These are phyloP conservation scores for Populus pruinosa DNA, from an alignment of 345 rosid genomes.

Conservation along the genomic window DNA sequence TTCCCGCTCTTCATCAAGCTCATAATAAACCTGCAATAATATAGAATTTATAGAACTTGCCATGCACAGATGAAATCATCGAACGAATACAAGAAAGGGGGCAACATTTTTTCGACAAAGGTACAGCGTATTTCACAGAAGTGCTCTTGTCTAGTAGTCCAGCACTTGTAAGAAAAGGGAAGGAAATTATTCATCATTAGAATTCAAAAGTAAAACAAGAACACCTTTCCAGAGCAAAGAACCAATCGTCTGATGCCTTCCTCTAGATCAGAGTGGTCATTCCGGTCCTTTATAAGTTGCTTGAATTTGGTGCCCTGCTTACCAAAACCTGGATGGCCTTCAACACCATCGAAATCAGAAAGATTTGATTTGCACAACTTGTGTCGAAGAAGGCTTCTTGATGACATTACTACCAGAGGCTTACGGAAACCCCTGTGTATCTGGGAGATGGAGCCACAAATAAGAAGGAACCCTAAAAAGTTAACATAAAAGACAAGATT, in stretches of 20 bases:
- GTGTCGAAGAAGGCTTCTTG: conserved; percentile 86
- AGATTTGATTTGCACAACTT: conserved; percentile 88
- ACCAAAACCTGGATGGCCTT: conserved; percentile 80
- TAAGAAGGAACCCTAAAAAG: background rate
- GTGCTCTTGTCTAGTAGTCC: background rate
- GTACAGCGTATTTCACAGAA: background rate
- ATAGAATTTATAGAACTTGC: too few species aligned
- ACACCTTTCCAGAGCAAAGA: conserved; percentile 92
- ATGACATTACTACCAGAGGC: conserved; percentile 81
- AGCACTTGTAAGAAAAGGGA: too few species aligned
- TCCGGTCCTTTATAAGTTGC: conserved; percentile 60
- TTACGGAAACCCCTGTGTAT: conserved; percentile 86
- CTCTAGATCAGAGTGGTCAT: conserved; percentile 63
- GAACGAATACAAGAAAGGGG: too few species aligned
- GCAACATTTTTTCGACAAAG: background rate
- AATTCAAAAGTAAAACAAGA: background rate
- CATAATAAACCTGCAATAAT: conserved; percentile 35
- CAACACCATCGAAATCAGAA: conserved; percentile 66
- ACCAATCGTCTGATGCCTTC: conserved; percentile 75
- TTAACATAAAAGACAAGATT: background rate
- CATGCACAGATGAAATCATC: too few species aligned
- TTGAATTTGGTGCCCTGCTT: conserved; percentile 93
- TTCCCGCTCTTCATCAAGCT: conserved; percentile 64
- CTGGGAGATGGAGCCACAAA: conserved; percentile 28
- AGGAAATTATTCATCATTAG: background rate